These are phyloP conservation scores for Aureobasidium sp. DNA, from an alignment of 2,329 filamentous ascomycete genomes.

Conservation along the genomic window DNA sequence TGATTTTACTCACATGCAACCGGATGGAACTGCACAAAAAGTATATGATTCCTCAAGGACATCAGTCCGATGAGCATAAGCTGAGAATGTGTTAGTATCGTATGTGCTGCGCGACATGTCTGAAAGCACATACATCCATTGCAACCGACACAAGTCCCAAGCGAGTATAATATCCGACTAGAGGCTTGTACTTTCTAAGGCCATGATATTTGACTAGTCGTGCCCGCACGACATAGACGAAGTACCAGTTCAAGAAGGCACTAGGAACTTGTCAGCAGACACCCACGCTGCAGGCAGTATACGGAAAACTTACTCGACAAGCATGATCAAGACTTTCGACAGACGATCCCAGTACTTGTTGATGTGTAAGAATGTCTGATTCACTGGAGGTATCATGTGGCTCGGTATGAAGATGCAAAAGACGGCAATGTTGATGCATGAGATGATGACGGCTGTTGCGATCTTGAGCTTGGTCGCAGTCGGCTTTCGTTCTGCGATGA, in stretches of 20 bases:
- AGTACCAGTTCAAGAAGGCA: constrained; percentile 30
- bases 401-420: constrained; percentile 32
- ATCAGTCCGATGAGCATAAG: constrained; percentile 11
- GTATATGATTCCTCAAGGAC: neutral
- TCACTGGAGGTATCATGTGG: constrained; percentile 24
- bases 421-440: constrained; percentile 24
- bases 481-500: constrained; percentile 15
- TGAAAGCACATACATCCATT: constrained; percentile 31
- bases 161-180: constrained; percentile 42
- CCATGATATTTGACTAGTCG: constrained; percentile 38
- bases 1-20: constrained; percentile 16
- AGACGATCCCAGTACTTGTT: constrained; percentile 31
- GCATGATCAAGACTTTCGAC: constrained; percentile 29
- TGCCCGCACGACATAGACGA: constrained; percentile 35
- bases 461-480: constrained; percentile 28
- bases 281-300: no score
- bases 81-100: neutral
- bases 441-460: constrained; percentile 27
- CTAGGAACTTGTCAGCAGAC: neutral
- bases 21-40: constrained; percentile 42
- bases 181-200: constrained; percentile 41
- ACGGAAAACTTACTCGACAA: constrained; percentile 21
- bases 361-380: constrained; percentile 22
- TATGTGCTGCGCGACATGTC: neutral
- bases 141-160: constrained; percentile 41